A percentile compares a stretch with the other conserved stretches of the same genome.
These are phyloP conservation scores for Colletotrichum sojae DNA, from an alignment of 2,329 filamentous ascomycete genomes.

Conservation along the genomic window DNA sequence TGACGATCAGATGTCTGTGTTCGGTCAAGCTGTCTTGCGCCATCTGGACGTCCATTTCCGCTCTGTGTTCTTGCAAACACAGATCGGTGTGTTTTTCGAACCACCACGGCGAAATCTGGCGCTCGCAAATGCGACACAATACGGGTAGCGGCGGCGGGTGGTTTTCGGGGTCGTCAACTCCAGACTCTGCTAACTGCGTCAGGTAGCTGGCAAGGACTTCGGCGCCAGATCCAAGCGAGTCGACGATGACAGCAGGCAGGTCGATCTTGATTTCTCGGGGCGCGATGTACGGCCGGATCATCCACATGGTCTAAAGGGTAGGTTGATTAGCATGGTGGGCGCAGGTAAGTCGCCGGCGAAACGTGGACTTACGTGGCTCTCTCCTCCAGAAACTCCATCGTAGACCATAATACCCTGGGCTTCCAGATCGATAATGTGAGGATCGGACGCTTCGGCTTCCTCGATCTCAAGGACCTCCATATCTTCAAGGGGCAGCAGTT, in stretches of 20 bases:
- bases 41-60: conserved; percentile 98
- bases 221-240: conserved; percentile 93
- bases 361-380: conserved; percentile 83
- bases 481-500: conserved; percentile 66
- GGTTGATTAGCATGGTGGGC: conserved; percentile 21
- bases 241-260: conserved; percentile 88
- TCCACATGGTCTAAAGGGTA: conserved; percentile 91
- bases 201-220: conserved; percentile 96
- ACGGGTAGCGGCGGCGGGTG: conserved; percentile 87
- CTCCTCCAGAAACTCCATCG: conserved; percentile 85
- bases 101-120: conserved; percentile 98
- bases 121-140: conserved; percentile 96
- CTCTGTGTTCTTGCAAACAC: conserved; percentile 94
- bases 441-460: conserved; percentile 53
- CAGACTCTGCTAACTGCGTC: conserved; percentile 87
- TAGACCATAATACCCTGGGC: conserved; percentile 99
- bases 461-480: conserved; percentile 55
- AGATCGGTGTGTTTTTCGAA: conserved; percentile 99
- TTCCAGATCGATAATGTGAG: conserved; percentile 82
- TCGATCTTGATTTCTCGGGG: conserved; percentile 97
- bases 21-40: conserved; percentile 92
- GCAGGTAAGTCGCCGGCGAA: neutral
- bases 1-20: conserved; percentile 94
- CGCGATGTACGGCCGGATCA: conserved; percentile 92
- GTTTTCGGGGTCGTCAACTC: conserved; percentile 80